Conservation (phyloP, 345 rosid species). For the Citrus reticulata region DNA sequence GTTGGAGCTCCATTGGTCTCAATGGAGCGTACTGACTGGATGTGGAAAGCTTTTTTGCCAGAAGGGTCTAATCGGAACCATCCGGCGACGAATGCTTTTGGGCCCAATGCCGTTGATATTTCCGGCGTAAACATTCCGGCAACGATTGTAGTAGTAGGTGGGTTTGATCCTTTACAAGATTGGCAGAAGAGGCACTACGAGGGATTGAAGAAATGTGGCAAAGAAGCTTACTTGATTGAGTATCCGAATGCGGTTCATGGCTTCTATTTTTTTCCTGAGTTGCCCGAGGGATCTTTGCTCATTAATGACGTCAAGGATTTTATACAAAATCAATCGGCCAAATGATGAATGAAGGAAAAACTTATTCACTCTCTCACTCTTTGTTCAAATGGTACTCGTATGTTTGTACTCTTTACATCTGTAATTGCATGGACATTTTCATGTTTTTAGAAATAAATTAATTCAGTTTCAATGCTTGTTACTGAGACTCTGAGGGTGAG, state of each 20-base stretch:
- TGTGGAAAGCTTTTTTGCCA: conserved; percentile 16
- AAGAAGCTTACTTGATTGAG: conserved; percentile 13
- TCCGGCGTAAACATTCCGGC: conserved; percentile 5
- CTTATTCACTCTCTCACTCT: too few relatives aligned
- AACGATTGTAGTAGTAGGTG: not conserved
- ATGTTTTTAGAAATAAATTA: too few relatives aligned
- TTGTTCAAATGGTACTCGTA: too few relatives aligned
- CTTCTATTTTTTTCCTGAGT: conserved; percentile 21
- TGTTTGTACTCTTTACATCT: too few relatives aligned
- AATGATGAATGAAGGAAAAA: not conserved
- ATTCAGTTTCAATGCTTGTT: too few relatives aligned
- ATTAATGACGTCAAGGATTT: conserved; percentile 20
- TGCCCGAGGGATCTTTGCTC: conserved; percentile 18
- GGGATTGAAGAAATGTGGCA: conserved; percentile 22
- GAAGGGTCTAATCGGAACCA: conserved; percentile 15
- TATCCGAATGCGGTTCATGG: conserved; percentile 6
- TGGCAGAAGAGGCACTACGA: conserved; percentile 29
- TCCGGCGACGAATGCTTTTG: not conserved
- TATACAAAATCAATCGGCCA: not conserved
- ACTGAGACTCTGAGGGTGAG: too few relatives aligned
- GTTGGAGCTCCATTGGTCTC: not conserved
- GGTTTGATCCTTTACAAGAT: conserved; percentile 27
- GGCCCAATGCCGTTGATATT: not conserved
- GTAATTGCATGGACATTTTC: too few relatives aligned
- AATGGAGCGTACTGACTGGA: not conserved